Evolutionary conservation across 176 grass and related monocot genomes (phyloP), one percentile per base, ranked within the genome.

Genomic region (Sorghum bicolor): DNA sequence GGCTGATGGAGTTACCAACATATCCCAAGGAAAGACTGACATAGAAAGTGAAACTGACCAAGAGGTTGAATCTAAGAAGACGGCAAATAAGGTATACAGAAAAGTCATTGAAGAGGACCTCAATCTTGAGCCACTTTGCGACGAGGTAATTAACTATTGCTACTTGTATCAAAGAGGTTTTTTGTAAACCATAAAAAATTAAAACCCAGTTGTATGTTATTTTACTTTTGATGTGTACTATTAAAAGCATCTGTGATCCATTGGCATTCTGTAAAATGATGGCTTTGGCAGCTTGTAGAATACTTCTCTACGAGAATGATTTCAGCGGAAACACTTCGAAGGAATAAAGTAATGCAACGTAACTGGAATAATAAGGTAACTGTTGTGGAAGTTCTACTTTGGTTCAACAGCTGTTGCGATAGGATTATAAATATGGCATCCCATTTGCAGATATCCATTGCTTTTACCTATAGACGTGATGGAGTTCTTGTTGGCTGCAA

Each of bases 261-360:
- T 81, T 84, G 65, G 82, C 55, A 37, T 80, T 67, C 48, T 90
- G 50, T 44, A 66, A 62, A 72, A 85, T 26, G 37, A 34, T 85
- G 84, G 57, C 52, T 90, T 66, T 88, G 83, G 76, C 87, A 99
- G 96, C 91, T 99, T 50, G 63, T 96, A 71, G 57, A 40, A 78
- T 99, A 99, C 87, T 99, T 99, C 31, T 40, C 37, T 26, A 86
- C 86, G 40, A 93, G 96, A 87, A 80, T 76, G 80, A 99, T 99
- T 83, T 94, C 96, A 3, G 74, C 58, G 1, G 80, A 94, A 82
- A 99, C 55, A 60, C 55, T 60, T 25, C 55, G 55, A 25, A 60
- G 53, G 53, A 57, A 57, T 57, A 57, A 57, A 57, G 91, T 99
- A 72, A 87, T 94, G 81, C 93, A 96, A 26, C 75, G 86, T 77